These are phyloP conservation scores for Incumbomyces lentus DNA, from an alignment of 2,329 filamentous ascomycete species.

Conservation along the genomic window DNA sequence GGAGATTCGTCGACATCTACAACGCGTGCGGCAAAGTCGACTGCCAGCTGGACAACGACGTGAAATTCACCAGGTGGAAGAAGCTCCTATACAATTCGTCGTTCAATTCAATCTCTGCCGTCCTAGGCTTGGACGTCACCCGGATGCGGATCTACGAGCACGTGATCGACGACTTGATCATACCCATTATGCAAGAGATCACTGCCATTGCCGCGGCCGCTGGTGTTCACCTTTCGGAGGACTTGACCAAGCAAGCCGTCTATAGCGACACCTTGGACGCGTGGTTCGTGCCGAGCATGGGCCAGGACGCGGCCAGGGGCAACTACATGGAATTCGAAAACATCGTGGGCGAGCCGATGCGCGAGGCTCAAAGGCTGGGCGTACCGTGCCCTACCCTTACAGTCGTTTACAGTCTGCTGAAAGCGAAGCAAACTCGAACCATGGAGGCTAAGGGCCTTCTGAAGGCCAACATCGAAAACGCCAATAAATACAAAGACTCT, in stretches of 20 bases:
- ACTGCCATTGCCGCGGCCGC: conserved; percentile 34
- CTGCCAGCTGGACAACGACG: conserved; percentile 28
- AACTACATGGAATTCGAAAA: conserved; percentile 42
- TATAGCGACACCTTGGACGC: conserved; percentile 39
- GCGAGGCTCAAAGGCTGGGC: conserved; percentile 39
- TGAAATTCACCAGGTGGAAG: conserved; percentile 24
- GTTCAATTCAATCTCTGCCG: conserved; percentile 44
- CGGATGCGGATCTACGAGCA: conserved; percentile 38
- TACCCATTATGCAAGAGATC: conserved; percentile 41
- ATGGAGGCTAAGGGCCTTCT: conserved; percentile 20
- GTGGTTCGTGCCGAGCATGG: conserved; percentile 45
- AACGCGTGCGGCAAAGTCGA: conserved; percentile 25
- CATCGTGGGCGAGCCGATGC: conserved; percentile 47
- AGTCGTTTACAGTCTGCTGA: conserved; percentile 23
- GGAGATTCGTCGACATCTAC: conserved; percentile 33
- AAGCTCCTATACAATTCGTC: conserved; percentile 42
- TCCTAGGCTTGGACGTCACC: conserved; percentile 42
- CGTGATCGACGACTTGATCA: conserved; percentile 38
- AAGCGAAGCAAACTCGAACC: conserved; percentile 22
- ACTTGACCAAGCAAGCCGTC: conserved; percentile 38
- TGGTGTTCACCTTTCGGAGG: conserved; percentile 35
- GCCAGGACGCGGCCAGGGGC: conserved; percentile 42
- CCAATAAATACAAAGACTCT: background rate
- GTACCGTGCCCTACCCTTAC: conserved; percentile 28
- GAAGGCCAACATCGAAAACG: background rate